Evolutionary conservation across 192 early-diverging fungal genomes (phyloP).

Genomic region (Gamsiella multidivaricata): DNA sequence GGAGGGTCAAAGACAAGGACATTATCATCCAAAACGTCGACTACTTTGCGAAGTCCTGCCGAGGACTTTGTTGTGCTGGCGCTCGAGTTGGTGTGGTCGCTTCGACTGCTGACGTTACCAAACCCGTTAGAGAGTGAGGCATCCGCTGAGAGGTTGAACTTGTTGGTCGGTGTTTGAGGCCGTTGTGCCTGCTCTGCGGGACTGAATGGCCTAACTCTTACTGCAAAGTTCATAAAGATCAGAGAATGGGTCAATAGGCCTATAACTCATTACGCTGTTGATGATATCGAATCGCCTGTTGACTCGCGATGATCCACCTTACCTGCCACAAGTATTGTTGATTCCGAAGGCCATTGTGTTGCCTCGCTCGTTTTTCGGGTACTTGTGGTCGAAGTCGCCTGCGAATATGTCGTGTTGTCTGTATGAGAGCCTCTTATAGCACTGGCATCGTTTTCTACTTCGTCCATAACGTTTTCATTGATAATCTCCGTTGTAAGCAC

Average conservation of each 20-base stretch:
- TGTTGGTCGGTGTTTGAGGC: conserved; percentile 48
- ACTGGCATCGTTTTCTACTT: not conserved
- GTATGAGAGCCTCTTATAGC: not conserved
- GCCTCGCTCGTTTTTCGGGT: not conserved
- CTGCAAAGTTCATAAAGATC: conserved; percentile 52
- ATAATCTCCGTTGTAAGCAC: not conserved
- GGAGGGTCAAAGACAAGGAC: conserved; percentile 83
- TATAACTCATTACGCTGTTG: not conserved
- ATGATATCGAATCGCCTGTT: too few relatives aligned
- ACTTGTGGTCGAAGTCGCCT: not conserved
- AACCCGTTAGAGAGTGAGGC: conserved; percentile 15
- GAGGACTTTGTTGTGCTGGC: not conserved
- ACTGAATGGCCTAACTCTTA: conserved; percentile 72
- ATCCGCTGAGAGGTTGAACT: conserved; percentile 61
- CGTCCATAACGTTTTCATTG: not conserved
- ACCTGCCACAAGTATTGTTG: conserved; percentile 52
- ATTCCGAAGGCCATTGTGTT: conserved; percentile 49
- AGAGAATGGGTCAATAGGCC: not conserved
- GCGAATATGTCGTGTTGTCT: not conserved
- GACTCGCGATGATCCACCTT: not conserved
- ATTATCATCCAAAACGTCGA: conserved; percentile 73
- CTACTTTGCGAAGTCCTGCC: conserved; percentile 55
- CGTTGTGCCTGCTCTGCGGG: conserved; percentile 58
- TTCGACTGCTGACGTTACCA: conserved; percentile 8
- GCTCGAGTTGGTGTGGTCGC: conserved; percentile 4